These are phyloP conservation scores for Dactylellina cionopaga DNA, from an alignment of 2,329 filamentous ascomycete genomes.

Conservation along the genomic window DNA sequence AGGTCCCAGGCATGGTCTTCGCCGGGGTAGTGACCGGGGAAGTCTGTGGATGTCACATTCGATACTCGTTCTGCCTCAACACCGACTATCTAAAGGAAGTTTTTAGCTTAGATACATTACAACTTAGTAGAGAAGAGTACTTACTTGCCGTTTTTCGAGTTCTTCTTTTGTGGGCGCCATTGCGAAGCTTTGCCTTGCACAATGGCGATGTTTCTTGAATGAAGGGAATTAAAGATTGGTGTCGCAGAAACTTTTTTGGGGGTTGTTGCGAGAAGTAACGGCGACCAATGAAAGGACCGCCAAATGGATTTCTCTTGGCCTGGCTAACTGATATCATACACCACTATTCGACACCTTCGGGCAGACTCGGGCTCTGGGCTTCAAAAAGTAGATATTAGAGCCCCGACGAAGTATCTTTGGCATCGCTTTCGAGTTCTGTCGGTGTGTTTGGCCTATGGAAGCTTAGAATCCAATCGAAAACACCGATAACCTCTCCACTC, in stretches of 20 bases:
- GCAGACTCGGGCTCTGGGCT: conserved; percentile 30
- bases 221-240: neutral
- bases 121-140: conserved; percentile 44
- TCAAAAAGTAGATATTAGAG: conserved; percentile 7
- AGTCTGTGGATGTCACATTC: conserved; percentile 88
- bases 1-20: conserved; percentile 86
- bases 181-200: conserved; percentile 11
- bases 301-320: conserved; percentile 43
- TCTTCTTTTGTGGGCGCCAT: conserved; percentile 69
- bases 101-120: conserved; percentile 1
- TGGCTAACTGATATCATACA: conserved; percentile 40
- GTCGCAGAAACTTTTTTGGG: conserved; percentile 47
- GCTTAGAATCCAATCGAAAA: conserved; percentile 15
- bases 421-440: neutral
- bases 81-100: conserved; percentile 73
- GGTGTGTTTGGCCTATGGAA: conserved; percentile 18
- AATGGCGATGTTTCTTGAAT: conserved; percentile 10
- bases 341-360: conserved; percentile 12
- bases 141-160: conserved; percentile 71
- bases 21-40: conserved; percentile 87
- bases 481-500: conserved; percentile 31
- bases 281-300: conserved; percentile 32
- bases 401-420: neutral
- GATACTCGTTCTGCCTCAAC: conserved; percentile 91
- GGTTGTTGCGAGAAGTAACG: conserved; percentile 19